phyloP scores from a whole-genome alignment of 306 rosid genomes.

The Malus asiatica region DNA sequence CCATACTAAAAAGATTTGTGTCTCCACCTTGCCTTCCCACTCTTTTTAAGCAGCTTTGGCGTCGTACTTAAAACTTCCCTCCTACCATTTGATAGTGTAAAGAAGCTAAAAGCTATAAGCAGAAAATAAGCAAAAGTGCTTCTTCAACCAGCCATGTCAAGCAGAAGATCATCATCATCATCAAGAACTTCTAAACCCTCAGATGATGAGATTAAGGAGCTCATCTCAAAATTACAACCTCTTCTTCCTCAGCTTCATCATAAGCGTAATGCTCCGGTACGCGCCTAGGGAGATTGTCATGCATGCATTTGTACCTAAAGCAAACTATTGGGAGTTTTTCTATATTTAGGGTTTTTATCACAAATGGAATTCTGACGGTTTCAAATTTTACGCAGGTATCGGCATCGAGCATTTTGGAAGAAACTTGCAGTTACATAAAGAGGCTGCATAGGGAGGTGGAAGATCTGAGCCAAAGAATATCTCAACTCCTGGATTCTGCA shows the following conservation, averaged over 20 bases:
- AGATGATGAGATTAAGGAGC: constrained; percentile 24
- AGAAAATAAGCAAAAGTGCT: background rate
- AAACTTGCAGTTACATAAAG: constrained; percentile 36
- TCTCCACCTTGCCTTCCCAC: background rate
- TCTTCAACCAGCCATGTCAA: constrained; percentile 17
- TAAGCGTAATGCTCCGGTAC: constrained; percentile 17
- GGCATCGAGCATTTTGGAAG: constrained; percentile 22
- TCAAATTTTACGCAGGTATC: constrained; percentile 14
- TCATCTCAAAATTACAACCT: constrained; percentile 25
- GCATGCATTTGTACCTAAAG: background rate
- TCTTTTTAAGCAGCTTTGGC: constrained; percentile 11
- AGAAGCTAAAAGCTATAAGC: background rate
- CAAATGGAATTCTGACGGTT: background rate
- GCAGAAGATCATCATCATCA: constrained; percentile 9
- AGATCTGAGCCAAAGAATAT: constrained; percentile 29
- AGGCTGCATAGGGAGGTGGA: constrained; percentile 31
- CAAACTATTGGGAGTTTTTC: background rate
- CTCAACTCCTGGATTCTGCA: constrained; percentile 25
- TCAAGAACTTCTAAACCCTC: constrained; percentile 8
- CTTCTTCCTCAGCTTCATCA: constrained; percentile 28
- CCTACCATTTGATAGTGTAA: background rate
- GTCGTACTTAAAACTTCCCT: constrained; percentile 9
- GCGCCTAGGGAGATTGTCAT: background rate
- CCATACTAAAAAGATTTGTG: background rate
- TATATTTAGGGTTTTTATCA: background rate